These are phyloP conservation scores for Parachaetomium inaequale DNA, from an alignment of 495 filamentous ascomycete species.

Conservation along the genomic window DNA sequence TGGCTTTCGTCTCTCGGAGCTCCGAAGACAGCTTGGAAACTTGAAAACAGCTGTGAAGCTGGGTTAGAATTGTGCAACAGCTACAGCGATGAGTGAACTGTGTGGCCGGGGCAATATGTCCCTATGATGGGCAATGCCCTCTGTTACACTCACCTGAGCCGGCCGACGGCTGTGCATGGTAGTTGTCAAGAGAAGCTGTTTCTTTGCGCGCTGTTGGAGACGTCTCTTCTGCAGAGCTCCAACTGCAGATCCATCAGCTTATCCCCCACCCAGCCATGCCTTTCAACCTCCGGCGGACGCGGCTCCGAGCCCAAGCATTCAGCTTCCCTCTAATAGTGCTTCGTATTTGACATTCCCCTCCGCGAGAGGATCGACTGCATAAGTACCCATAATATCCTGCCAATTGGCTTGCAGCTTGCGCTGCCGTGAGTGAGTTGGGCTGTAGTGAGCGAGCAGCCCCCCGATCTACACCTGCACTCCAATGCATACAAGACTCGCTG, in stretches of 20 bases:
- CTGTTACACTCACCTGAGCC: no score
- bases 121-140: neutral
- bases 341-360: neutral
- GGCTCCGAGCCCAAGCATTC: neutral
- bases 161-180: no score
- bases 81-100: neutral
- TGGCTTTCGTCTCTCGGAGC: no score
- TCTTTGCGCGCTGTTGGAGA: no score
- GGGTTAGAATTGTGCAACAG: no score
- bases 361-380: neutral
- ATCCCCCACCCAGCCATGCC: no score
- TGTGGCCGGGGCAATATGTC: neutral
- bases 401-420: slow-evolving; percentile 1
- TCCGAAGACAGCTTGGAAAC: no score
- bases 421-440: neutral
- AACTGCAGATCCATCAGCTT: no score
- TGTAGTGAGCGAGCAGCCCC: neutral
- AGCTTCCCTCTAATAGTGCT: no score
- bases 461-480: neutral
- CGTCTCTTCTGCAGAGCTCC: no score
- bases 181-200: no score
- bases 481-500: neutral
- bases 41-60: no score
- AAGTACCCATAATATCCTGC: slow-evolving; percentile 11
- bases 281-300: neutral